Conservation (phyloP, 2,329 filamentous ascomycete genomes). For the Penicillium sp. region DNA sequence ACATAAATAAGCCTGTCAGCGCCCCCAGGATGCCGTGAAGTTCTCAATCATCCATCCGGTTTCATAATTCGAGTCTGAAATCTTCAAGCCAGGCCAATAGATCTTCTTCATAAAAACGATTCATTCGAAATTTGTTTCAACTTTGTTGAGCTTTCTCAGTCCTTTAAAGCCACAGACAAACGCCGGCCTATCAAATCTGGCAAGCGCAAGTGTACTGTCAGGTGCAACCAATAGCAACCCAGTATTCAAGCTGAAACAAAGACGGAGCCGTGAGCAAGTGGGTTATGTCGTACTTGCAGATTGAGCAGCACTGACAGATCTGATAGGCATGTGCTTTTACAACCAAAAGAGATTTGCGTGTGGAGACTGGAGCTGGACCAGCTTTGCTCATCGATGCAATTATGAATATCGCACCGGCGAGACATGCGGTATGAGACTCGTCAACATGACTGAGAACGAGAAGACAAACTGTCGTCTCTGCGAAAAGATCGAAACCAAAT, state of each 20-base stretch:
- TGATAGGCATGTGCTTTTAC: slow-evolving; percentile 83
- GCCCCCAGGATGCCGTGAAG: slow-evolving; percentile 23
- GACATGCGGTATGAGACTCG: slow-evolving; percentile 90
- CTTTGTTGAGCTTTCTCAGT: slow-evolving; percentile 5
- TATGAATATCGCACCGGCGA: slow-evolving; percentile 95
- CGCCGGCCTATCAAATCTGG: slow-evolving; percentile 34
- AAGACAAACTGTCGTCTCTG: slow-evolving; percentile 74
- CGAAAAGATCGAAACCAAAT: slow-evolving; percentile 84
- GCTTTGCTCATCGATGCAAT: slow-evolving; percentile 88
- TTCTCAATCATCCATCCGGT: slow-evolving; percentile 28
- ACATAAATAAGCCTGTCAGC: slow-evolving; percentile 40
- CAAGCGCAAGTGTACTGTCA: slow-evolving; percentile 22
- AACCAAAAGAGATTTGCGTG: slow-evolving; percentile 82
- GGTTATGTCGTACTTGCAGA: slow-evolving; percentile 27
- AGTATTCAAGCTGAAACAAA: slow-evolving; percentile 33
- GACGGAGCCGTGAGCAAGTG: slow-evolving; percentile 29
- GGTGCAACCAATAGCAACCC: slow-evolving; percentile 31
- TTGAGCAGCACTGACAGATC: slow-evolving; percentile 27
- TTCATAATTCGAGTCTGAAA: slow-evolving; percentile 26
- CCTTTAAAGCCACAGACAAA: slow-evolving; percentile 22
- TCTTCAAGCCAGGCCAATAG: slow-evolving; percentile 17
- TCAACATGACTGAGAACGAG: slow-evolving; percentile 68
- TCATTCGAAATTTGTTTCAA: slow-evolving; percentile 24
- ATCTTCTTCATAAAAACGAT: slow-evolving; percentile 20
- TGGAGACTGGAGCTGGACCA: slow-evolving; percentile 92